These are phyloP conservation scores for Knufia fluminis DNA, from an alignment of 2,329 filamentous ascomycete genomes.

Conservation along the genomic window DNA sequence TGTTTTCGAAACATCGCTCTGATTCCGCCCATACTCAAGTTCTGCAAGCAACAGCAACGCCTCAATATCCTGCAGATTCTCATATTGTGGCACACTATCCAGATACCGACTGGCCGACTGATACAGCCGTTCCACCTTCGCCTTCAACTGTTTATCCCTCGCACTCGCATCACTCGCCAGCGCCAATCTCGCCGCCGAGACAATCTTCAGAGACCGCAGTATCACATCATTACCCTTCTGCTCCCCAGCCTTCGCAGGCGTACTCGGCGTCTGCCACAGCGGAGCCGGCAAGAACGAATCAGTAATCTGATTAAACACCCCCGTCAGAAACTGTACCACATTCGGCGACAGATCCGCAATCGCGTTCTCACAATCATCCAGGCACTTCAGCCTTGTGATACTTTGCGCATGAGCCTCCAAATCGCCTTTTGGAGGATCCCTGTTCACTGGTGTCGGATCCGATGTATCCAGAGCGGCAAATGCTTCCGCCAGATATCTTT, in stretches of 20 bases:
- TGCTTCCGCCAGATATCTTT: conserved; percentile 1
- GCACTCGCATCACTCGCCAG: conserved; percentile 1
- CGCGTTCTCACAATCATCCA: conserved; percentile 9
- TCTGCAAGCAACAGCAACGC: conserved; percentile 7
- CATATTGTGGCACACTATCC: conserved; percentile 7
- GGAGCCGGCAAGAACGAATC: conserved; percentile 9
- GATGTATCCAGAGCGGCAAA: conserved; percentile 4
- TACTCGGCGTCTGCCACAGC: conserved; percentile 6
- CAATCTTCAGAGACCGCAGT: conserved; percentile 1
- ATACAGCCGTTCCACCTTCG: conserved; percentile 5
- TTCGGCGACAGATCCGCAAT: conserved; percentile 4
- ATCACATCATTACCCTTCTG: neutral
- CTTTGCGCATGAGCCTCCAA: conserved; percentile 4
- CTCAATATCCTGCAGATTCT: conserved; percentile 8
- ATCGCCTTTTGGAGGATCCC: neutral
- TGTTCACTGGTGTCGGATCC: neutral
- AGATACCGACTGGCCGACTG: conserved; percentile 2
- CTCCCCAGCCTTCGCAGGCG: neutral
- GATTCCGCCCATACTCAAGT: conserved; percentile 8
- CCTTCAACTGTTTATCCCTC: conserved; percentile 8
- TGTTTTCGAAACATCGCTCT: conserved; percentile 4
- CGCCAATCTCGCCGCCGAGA: conserved; percentile 6
- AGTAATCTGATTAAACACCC: conserved; percentile 6
- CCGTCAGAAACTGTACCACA: conserved; percentile 2
- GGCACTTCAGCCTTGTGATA: neutral